Conservation (phyloP, 805 yeast species). For the Zygotorulaspora danielsina region DNA sequence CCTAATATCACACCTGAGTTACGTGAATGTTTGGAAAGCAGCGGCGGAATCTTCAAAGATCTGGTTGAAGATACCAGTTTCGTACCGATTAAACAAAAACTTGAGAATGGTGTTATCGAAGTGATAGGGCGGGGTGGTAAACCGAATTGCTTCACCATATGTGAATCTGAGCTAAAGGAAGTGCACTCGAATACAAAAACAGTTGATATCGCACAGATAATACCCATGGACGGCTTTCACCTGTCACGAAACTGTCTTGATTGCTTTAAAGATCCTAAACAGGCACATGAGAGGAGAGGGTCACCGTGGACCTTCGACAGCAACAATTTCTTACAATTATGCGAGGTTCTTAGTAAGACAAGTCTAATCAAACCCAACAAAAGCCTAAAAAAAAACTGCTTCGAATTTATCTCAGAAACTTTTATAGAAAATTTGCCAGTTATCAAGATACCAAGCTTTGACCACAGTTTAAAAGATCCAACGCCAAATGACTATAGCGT, state of each 20-base stretch:
- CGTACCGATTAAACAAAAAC: conserved; percentile 18
- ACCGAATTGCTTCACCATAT: conserved; percentile 25
- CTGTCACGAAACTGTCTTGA: conserved; percentile 47
- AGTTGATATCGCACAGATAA: conserved; percentile 40
- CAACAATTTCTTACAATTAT: conserved; percentile 31
- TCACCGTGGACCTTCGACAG: conserved; percentile 85
- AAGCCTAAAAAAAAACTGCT: conserved; percentile 12
- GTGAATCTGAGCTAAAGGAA: neutral
- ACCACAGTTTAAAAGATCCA: conserved; percentile 74
- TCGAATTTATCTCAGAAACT: conserved; percentile 19
- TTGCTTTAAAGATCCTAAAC: conserved; percentile 49
- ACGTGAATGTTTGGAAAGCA: conserved; percentile 10
- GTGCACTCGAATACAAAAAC: neutral
- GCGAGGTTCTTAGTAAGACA: conserved; percentile 21
- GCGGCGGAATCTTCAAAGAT: conserved; percentile 18
- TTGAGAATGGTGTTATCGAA: conserved; percentile 23
- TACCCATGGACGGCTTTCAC: conserved; percentile 80
- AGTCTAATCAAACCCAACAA: conserved; percentile 17
- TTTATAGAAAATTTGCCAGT: conserved; percentile 31
- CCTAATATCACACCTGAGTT: conserved; percentile 8
- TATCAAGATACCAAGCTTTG: conserved; percentile 63
- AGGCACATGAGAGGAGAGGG: conserved; percentile 67
- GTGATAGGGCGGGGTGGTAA: conserved; percentile 32
- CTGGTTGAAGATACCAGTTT: conserved; percentile 25
- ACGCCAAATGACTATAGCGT: conserved; percentile 48